These are phyloP conservation scores for Trichomonas vaginalis DNA, from an alignment of 208 protist genomes.

Conservation along the genomic window DNA sequence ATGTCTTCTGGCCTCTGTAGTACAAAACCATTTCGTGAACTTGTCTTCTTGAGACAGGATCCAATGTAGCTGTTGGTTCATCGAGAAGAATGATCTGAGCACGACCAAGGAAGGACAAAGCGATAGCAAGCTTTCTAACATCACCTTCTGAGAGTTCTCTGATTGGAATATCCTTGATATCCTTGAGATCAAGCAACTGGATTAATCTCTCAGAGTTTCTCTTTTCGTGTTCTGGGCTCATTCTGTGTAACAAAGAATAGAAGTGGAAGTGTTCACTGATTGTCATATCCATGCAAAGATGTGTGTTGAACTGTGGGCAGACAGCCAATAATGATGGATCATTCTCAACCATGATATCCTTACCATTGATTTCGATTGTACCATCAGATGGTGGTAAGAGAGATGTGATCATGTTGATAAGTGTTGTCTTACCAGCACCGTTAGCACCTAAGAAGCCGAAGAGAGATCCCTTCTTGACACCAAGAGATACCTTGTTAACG, in stretches of 20 bases:
- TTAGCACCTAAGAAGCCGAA: conserved; percentile 2
- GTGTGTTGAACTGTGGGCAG: conserved; percentile 5
- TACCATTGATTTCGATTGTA: background rate
- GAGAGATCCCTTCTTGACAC: background rate
- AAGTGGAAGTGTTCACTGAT: background rate
- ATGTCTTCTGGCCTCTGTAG: background rate
- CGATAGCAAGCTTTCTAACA: background rate
- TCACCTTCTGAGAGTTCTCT: background rate
- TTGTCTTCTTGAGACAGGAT: background rate
- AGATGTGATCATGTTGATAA: conserved; percentile 23
- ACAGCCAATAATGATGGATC: background rate
- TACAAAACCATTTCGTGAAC: background rate
- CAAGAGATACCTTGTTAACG: background rate
- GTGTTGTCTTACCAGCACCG: conserved; percentile 6
- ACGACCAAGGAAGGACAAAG: background rate
- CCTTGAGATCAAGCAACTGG: background rate
- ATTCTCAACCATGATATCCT: background rate
- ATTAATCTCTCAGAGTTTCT: background rate
- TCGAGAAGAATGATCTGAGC: background rate
- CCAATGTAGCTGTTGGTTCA: background rate
- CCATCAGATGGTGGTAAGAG: conserved; percentile 12
- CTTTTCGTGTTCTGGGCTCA: background rate
- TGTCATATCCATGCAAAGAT: conserved; percentile 1
- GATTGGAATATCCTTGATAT: background rate
- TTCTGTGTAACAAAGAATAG: background rate